Conservation (phyloP, 2,329 filamentous ascomycete genomes). For the Cladosporium colombiae region DNA sequence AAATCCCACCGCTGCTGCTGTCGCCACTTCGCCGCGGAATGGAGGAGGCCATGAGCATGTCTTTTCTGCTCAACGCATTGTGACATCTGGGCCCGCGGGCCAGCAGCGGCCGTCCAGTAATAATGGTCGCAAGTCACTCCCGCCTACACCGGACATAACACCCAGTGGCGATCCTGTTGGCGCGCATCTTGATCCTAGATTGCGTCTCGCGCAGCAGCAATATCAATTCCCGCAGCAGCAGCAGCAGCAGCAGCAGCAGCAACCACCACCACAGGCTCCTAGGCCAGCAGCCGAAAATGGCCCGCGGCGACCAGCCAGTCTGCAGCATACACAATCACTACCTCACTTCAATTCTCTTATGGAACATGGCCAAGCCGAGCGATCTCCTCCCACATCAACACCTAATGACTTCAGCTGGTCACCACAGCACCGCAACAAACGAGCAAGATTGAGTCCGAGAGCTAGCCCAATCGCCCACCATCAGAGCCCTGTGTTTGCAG, state of each 20-base stretch:
- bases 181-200: slow-evolving; percentile 25
- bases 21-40: slow-evolving; percentile 17
- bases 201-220: slow-evolving; percentile 22
- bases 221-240: slow-evolving; percentile 1
- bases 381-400: slow-evolving; percentile 10
- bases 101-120: slow-evolving; percentile 26
- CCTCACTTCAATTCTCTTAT: slow-evolving; percentile 12
- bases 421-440: slow-evolving; percentile 40
- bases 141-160: slow-evolving; percentile 27
- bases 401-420: slow-evolving; percentile 32
- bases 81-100: slow-evolving; percentile 21
- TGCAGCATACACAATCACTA: slow-evolving; percentile 6
- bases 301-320: not conserved
- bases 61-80: slow-evolving; percentile 38
- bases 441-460: slow-evolving; percentile 35
- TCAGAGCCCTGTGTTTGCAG: slow-evolving; percentile 30
- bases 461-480: slow-evolving; percentile 23
- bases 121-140: slow-evolving; percentile 19
- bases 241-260: not conserved
- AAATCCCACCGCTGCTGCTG: slow-evolving; percentile 9
- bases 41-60: slow-evolving; percentile 32
- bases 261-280: not conserved
- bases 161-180: slow-evolving; percentile 21
- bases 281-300: not conserved
- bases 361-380: slow-evolving; percentile 2